A percentile compares a stretch with the other conserved stretches of the same genome.
Conservation (phyloP, 2,329 filamentous ascomycete species). For the Ceratocystis cacaofunesta region DNA sequence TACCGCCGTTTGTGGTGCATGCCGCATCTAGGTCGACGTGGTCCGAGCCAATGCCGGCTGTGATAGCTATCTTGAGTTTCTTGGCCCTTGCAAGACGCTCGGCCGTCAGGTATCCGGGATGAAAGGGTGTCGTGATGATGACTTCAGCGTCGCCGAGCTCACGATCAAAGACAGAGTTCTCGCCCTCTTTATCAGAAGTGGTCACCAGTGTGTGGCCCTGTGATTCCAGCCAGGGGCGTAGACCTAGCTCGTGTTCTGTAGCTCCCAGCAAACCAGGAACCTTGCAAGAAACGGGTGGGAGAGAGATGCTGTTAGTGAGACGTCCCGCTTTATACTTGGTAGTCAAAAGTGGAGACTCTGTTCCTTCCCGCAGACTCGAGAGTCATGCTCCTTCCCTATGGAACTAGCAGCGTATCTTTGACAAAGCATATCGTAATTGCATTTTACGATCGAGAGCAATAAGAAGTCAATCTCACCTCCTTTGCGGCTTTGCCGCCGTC, state of each 20-base stretch:
- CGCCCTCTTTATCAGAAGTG: constrained; percentile 93
- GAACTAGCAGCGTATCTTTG: not conserved
- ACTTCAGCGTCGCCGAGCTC: constrained; percentile 93
- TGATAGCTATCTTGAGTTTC: constrained; percentile 96
- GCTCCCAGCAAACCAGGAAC: constrained; percentile 78
- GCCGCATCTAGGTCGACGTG: constrained; percentile 94
- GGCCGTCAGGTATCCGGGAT: constrained; percentile 91
- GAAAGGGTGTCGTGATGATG: constrained; percentile 99
- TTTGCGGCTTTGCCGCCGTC: constrained; percentile 80
- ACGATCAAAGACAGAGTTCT: constrained; percentile 84
- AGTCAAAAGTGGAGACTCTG: not conserved
- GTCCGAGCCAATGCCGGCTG: constrained; percentile 94
- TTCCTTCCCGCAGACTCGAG: not conserved
- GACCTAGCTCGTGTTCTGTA: constrained; percentile 93
- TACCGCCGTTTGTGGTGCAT: constrained; percentile 94
- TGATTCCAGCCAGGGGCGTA: constrained; percentile 95
- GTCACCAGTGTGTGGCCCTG: constrained; percentile 93
- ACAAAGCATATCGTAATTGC: not conserved
- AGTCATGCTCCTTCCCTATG: not conserved
- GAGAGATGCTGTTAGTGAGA: constrained; percentile 5
- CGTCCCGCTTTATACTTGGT: not conserved
- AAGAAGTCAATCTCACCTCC: constrained; percentile 43
- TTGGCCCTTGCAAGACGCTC: constrained; percentile 96
- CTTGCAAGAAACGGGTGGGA: constrained; percentile 25
- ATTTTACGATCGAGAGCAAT: not conserved